Evolutionary conservation across 2,329 filamentous ascomycete species (phyloP).

Genomic region (Phaeosphaeriaceae sp.): DNA sequence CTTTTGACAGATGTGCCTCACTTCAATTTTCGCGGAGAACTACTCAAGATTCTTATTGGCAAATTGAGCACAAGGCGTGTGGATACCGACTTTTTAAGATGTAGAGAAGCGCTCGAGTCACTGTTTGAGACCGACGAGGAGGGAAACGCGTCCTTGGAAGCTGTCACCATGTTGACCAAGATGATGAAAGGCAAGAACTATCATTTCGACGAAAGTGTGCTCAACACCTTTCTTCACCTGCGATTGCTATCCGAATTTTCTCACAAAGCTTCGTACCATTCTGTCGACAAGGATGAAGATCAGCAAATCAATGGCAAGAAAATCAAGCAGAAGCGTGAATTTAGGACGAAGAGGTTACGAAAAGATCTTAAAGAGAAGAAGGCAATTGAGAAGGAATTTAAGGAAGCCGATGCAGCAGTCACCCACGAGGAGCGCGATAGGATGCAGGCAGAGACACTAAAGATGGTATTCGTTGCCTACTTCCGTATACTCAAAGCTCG

Average conservation of each 20-base stretch:
- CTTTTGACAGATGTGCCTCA: conserved; percentile 84
- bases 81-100: conserved; percentile 79
- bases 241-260: conserved; percentile 87
- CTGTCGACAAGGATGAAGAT: conserved; percentile 68
- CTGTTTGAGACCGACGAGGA: conserved; percentile 89
- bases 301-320: conserved; percentile 60
- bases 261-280: conserved; percentile 79
- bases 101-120: conserved; percentile 76
- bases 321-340: conserved; percentile 77
- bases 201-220: conserved; percentile 78
- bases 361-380: conserved; percentile 88
- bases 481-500: conserved; percentile 91
- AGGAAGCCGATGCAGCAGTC: conserved; percentile 86
- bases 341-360: conserved; percentile 84
- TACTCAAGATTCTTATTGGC: conserved; percentile 84
- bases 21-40: conserved; percentile 92
- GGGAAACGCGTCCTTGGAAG: conserved; percentile 84
- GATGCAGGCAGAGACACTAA: conserved; percentile 94
- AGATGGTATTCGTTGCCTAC: conserved; percentile 93
- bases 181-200: conserved; percentile 94
- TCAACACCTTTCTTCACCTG: conserved; percentile 91
- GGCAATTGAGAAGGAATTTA: conserved; percentile 89
- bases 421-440: conserved; percentile 90
- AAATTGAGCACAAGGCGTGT: conserved; percentile 77
- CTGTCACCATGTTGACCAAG: conserved; percentile 82